Evolutionary conservation across 148 eudicot genomes (phyloP), one percentile per base, ranked within the genome.

Genomic region (Rheum nobile): DNA sequence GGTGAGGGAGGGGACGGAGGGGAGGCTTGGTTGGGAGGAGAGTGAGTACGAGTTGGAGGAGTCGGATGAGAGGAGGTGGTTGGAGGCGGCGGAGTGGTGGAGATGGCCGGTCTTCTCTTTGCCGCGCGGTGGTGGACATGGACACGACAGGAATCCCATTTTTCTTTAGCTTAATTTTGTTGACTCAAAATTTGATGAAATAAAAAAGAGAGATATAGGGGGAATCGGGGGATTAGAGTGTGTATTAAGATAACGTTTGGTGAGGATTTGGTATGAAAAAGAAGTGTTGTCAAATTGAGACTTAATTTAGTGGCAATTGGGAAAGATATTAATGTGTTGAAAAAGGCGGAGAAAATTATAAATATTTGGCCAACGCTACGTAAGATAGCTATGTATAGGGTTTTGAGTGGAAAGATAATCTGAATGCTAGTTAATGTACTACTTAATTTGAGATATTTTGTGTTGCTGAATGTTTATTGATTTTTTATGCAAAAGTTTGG

Each of bases 21-120:
- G 86, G 52, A 86, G 80, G 43, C 88, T 86, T 29, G 77, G 42
- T 57, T 82, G 83, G 8, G 89, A 80, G 50, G 77, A 75, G 34
- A 80, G 74, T 10, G 86, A 81, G 38, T 84, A 78, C 0, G 74
- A 72, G 74, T 43, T 43, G 59, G 55, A 72, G 28, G 14, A 24
- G 17, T 42, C 37, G 54, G 55, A 47, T 55, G 47, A 43, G 29
- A 24, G 14, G 16, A 71, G 50, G 52, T 65, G 70, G 13, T 34
- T 65, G 38, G 38, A 6, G 16, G 70, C 17, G 37, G 43, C 34
- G 44, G 44, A 21, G 44, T 6, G 42, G 22, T 16, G 43, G 71
- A 13, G 41, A 13, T 31, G 42, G 39, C 6, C 2, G 71, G 8
- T 3, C 21, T 17, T 19, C 28, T 68, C 22, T 10, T 39, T 19